A percentile compares a stretch with the other conserved stretches of the same genome.
phyloP scores from a whole-genome alignment of 2,329 filamentous ascomycete species.

The Diaporthe vaccinii region DNA sequence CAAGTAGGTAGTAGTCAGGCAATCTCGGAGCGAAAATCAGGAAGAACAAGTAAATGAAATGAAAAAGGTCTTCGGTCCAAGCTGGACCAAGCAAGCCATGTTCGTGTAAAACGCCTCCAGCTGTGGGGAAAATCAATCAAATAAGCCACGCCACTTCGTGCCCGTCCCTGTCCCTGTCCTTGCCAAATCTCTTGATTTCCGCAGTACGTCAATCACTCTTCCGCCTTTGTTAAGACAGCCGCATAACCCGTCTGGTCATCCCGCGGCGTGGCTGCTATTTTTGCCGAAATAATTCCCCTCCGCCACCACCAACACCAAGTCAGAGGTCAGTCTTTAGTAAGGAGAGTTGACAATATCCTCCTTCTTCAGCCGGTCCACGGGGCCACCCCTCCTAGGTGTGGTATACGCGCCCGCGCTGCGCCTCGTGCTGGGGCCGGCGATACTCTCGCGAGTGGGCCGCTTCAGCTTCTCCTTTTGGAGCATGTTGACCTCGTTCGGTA shows the following conservation, averaged over 20 bases:
- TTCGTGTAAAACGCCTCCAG: conserved; percentile 17
- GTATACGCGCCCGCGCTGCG: conserved; percentile 61
- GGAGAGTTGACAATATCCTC: conserved; percentile 86
- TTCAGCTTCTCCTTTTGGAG: conserved; percentile 88
- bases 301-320: neutral
- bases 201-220: neutral
- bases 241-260: neutral
- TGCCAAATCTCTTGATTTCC: too few species aligned
- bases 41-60: too few species aligned
- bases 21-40: neutral
- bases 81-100: conserved; percentile 12
- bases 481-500: conserved; percentile 99
- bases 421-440: conserved; percentile 73
- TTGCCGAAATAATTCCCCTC: neutral
- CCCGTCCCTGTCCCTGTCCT: neutral
- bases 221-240: too few species aligned
- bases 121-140: neutral
- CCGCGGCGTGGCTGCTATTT: too few species aligned
- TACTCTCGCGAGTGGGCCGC: conserved; percentile 92
- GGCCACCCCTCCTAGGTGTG: conserved; percentile 35
- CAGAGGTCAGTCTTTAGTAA: conserved; percentile 55
- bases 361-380: conserved; percentile 66
- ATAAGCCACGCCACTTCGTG: neutral
- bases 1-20: neutral
- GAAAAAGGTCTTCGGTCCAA: neutral